Percentiles rank a stretch among this genome's conserved stretches.
Evolutionary conservation across 1,139 yeast species (phyloP).

Genomic region (Lipomyces yarrowii): DNA sequence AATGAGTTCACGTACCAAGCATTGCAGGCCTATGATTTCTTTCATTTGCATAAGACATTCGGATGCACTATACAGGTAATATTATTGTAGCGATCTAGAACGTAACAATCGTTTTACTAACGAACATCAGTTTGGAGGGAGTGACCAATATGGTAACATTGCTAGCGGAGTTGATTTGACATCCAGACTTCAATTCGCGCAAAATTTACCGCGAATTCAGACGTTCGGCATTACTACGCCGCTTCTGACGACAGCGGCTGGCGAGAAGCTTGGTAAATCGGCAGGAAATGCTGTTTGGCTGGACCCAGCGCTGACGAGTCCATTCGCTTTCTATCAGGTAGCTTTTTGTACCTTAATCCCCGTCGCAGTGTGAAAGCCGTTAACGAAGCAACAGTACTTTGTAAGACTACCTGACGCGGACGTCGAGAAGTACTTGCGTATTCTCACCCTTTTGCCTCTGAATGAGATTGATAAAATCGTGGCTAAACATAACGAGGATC

Average conservation of each 20-base stretch:
- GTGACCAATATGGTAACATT: constrained; percentile 98
- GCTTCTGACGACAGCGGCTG: constrained; percentile 79
- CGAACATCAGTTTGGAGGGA: constrained; percentile 82
- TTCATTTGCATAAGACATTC: constrained; percentile 66
- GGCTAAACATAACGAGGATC: constrained; percentile 56
- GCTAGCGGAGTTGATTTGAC: constrained; percentile 94
- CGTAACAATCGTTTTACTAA: background rate
- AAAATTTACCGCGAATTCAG: constrained; percentile 30
- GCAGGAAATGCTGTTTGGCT: constrained; percentile 97
- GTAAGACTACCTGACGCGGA: constrained; percentile 79
- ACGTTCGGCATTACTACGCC: constrained; percentile 89
- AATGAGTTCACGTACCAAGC: constrained; percentile 93
- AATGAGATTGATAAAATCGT: constrained; percentile 58
- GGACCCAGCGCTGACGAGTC: constrained; percentile 68
- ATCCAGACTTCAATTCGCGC: constrained; percentile 51
- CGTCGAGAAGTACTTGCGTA: constrained; percentile 65
- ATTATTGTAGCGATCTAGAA: background rate
- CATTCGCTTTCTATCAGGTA: constrained; percentile 77
- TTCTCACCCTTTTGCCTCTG: constrained; percentile 77
- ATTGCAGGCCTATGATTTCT: constrained; percentile 91
- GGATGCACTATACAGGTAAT: constrained; percentile 53
- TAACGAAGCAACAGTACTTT: constrained; percentile 50
- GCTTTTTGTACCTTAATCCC: constrained; percentile 1
- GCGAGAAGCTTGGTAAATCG: constrained; percentile 94
- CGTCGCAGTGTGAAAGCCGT: background rate